Percentiles rank a stretch among this genome's conserved stretches.
Evolutionary conservation across 1,139 yeast genomes (phyloP).

Genomic region (Yamadazyma dendronema): DNA sequence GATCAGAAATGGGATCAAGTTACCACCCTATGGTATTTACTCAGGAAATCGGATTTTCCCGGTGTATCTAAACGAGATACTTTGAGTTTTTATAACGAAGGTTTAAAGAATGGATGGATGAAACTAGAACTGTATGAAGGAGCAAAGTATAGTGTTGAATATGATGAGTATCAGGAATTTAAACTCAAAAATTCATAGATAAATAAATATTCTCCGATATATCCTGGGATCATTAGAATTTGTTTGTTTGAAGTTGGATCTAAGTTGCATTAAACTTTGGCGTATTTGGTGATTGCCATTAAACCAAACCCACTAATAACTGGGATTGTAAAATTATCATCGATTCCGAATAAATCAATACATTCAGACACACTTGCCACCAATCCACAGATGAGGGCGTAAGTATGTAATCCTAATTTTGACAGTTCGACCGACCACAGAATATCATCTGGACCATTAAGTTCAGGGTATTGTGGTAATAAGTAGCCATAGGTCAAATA

Average conservation of each 20-base stretch:
- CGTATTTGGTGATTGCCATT: conserved; percentile 28
- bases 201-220: too few relatives aligned
- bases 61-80: conserved; percentile 17
- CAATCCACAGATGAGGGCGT: conserved; percentile 68
- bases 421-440: conserved; percentile 69
- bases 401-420: conserved; percentile 45
- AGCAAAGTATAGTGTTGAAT: conserved; percentile 26
- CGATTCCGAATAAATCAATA: conserved; percentile 68
- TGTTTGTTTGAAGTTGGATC: too few relatives aligned
- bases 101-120: conserved; percentile 36
- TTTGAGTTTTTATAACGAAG: conserved; percentile 27
- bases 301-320: conserved; percentile 71
- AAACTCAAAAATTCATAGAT: too few relatives aligned
- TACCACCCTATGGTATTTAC: conserved; percentile 68
- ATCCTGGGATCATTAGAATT: too few relatives aligned
- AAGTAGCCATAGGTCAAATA: conserved; percentile 69
- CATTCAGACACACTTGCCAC: conserved; percentile 87
- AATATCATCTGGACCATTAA: conserved; percentile 51
- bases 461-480: conserved; percentile 55
- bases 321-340: conserved; percentile 94
- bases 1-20: conserved; percentile 83
- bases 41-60: conserved; percentile 62
- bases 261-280: conserved; percentile 19
- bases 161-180: conserved; percentile 22
- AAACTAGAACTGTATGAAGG: conserved; percentile 40